These are phyloP conservation scores for Claviceps arundinis DNA, from an alignment of 2,329 filamentous ascomycete genomes.

Conservation along the genomic window DNA sequence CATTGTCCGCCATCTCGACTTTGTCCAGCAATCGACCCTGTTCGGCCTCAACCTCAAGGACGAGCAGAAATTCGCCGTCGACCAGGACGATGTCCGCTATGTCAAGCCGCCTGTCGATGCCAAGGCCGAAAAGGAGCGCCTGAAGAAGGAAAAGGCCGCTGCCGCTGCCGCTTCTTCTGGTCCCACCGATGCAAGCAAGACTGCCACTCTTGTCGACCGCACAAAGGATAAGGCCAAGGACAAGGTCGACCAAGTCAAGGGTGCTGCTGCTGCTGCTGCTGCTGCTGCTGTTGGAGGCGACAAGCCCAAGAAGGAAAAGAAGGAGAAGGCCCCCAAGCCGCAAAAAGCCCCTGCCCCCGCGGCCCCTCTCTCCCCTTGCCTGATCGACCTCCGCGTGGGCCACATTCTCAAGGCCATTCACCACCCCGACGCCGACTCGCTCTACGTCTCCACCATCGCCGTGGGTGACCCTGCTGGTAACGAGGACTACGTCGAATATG, in stretches of 20 bases:
- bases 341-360: constrained; percentile 54
- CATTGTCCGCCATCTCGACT: constrained; percentile 83
- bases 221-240: constrained; percentile 47
- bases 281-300: constrained; percentile 19
- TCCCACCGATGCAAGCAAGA: constrained; percentile 24
- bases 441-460: constrained; percentile 91
- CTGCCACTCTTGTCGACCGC: constrained; percentile 40
- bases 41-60: constrained; percentile 57
- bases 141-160: constrained; percentile 90
- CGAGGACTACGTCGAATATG: constrained; percentile 71
- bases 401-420: constrained; percentile 94
- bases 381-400: constrained; percentile 91
- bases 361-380: constrained; percentile 64
- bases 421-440: constrained; percentile 91
- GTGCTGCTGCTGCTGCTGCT: constrained; percentile 22
- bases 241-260: constrained; percentile 37
- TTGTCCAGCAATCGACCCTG: constrained; percentile 80
- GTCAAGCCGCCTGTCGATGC: constrained; percentile 80
- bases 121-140: constrained; percentile 89
- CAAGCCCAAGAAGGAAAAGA: constrained; percentile 71
- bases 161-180: constrained; percentile 43
- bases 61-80: constrained; percentile 63
- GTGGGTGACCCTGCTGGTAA: constrained; percentile 82
- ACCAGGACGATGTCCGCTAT: constrained; percentile 69
- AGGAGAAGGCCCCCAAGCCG: constrained; percentile 72